A percentile compares a stretch with the other conserved stretches of the same genome.
phyloP scores from a whole-genome alignment of 768 basidiomycete genomes.

The Suillus variegatus region DNA sequence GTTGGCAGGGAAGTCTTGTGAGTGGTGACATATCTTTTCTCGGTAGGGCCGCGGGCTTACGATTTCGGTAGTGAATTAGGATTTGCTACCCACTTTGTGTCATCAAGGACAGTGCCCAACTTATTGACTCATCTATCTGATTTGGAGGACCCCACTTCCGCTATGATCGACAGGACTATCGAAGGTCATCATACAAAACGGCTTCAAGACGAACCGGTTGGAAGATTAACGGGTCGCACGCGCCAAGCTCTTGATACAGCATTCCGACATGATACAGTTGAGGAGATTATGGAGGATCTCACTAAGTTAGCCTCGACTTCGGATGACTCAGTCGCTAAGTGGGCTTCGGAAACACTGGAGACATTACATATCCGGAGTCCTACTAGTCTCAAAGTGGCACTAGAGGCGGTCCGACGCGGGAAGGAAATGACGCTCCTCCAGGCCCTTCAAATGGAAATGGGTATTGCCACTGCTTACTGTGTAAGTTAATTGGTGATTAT shows the following conservation, averaged over 20 bases:
- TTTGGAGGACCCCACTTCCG: constrained; percentile 35
- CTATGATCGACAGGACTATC: constrained; percentile 68
- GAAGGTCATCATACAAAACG: constrained; percentile 63
- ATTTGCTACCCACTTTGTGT: constrained; percentile 91
- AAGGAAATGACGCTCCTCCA: constrained; percentile 59
- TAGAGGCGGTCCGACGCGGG: constrained; percentile 77
- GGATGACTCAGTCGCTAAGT: constrained; percentile 53
- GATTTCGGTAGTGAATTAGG: constrained; percentile 71
- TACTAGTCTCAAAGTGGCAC: constrained; percentile 89
- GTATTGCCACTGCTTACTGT: constrained; percentile 86
- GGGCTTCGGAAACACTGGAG: constrained; percentile 74
- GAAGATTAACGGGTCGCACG: constrained; percentile 57
- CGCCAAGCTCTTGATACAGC: constrained; percentile 81
- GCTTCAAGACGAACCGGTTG: constrained; percentile 52
- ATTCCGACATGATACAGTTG: constrained; percentile 72
- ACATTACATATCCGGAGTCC: constrained; percentile 76
- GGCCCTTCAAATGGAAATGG: constrained; percentile 81
- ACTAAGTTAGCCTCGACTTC: constrained; percentile 37
- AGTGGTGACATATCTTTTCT: constrained; percentile 33
- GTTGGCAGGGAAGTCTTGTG: constrained; percentile 85
- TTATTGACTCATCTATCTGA: constrained; percentile 68
- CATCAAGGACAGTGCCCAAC: constrained; percentile 70
- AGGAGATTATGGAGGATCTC: constrained; percentile 66
- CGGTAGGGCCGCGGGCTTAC: constrained; percentile 12
- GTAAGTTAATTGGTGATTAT: constrained; percentile 50